Evolutionary conservation across 129 eudicot species (phyloP).

Genomic region (Centella asiatica): DNA sequence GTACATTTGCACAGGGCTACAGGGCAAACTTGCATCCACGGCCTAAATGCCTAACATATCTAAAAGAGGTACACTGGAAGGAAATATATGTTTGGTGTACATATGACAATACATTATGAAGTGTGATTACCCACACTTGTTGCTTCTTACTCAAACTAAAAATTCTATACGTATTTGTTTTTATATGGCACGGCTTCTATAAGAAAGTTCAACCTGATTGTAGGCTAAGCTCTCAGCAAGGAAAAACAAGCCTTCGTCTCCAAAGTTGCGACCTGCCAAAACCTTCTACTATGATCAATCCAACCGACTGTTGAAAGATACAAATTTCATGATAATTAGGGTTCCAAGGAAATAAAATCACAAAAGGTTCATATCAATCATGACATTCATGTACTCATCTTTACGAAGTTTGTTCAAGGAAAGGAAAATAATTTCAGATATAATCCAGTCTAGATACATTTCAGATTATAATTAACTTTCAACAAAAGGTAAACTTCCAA

Average conservation of each 20-base stretch:
- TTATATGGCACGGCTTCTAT: background rate
- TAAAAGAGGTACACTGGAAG: no score
- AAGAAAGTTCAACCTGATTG: constrained; percentile 49
- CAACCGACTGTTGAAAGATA: background rate
- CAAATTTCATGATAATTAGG: background rate
- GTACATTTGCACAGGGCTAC: background rate
- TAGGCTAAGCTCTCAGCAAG: constrained; percentile 96
- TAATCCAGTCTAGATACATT: background rate
- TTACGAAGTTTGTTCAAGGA: background rate
- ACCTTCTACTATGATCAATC: background rate
- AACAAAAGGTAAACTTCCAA: background rate
- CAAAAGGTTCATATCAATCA: background rate
- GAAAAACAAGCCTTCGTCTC: constrained; percentile 79
- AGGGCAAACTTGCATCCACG: no score
- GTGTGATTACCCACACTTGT: no score
- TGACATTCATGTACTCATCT: no score
- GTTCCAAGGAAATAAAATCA: background rate
- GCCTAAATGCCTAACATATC: no score
- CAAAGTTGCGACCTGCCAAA: constrained; percentile 78
- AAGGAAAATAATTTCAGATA: background rate
- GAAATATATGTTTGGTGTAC: no score
- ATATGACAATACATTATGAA: no score
- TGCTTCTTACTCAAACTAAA: no score
- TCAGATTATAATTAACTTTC: no score
- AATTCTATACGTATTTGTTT: no score